These are phyloP conservation scores for Mediolabrus comicus DNA, from an alignment of 108 stramenopile genomes.

Conservation along the genomic window DNA sequence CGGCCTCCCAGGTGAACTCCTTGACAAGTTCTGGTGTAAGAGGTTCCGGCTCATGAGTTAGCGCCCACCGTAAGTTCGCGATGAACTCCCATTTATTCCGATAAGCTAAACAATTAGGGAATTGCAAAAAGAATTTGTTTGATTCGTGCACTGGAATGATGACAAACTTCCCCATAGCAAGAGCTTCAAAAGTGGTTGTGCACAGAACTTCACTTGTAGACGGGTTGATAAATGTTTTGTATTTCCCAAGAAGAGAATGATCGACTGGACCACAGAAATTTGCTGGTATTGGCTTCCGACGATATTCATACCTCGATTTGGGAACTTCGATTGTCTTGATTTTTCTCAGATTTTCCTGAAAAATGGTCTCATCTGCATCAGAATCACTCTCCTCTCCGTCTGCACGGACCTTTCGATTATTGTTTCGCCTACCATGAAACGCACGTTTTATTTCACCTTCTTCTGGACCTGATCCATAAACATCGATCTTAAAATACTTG, in stretches of 20 bases:
- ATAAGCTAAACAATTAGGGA: slow-evolving; percentile 80
- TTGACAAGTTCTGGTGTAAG: slow-evolving; percentile 57
- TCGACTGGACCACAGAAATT: slow-evolving; percentile 74
- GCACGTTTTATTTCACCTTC: slow-evolving; percentile 70
- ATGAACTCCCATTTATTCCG: slow-evolving; percentile 75
- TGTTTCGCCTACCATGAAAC: slow-evolving; percentile 52
- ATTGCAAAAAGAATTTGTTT: slow-evolving; percentile 70
- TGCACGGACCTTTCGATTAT: not conserved
- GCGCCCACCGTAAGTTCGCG: slow-evolving; percentile 71
- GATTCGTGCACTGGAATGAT: slow-evolving; percentile 76
- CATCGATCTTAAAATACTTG: slow-evolving; percentile 68
- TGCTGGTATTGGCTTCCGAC: slow-evolving; percentile 71
- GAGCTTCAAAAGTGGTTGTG: slow-evolving; percentile 73
- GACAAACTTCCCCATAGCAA: slow-evolving; percentile 86
- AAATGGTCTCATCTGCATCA: not conserved
- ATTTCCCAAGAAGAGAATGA: slow-evolving; percentile 60
- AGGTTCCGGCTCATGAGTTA: slow-evolving; percentile 77
- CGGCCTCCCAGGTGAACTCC: slow-evolving; percentile 82
- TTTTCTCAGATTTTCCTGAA: slow-evolving; percentile 32
- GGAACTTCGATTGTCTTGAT: slow-evolving; percentile 48
- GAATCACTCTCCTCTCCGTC: not conserved
- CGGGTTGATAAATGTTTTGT: slow-evolving; percentile 87
- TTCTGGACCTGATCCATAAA: slow-evolving; percentile 85
- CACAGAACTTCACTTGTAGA: slow-evolving; percentile 82
- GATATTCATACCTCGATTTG: slow-evolving; percentile 52